A percentile compares a stretch with the other conserved stretches of the same genome.
Conservation (phyloP, 2,329 filamentous ascomycete species). For the Zymoseptoria ardabiliae region DNA sequence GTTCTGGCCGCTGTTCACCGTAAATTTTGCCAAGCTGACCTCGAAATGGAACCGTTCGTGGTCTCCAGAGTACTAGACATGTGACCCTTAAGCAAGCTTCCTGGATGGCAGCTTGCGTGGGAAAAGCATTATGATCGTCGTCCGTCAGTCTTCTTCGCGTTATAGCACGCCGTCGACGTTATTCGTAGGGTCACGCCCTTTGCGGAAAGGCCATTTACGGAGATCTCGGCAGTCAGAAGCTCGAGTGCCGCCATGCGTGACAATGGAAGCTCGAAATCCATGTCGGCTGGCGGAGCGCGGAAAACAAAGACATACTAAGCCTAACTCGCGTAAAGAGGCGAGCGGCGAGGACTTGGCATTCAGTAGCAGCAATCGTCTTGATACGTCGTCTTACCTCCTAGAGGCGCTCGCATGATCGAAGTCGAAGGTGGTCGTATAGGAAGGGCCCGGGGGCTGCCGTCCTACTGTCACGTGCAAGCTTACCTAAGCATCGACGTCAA, state of each 20-base stretch:
- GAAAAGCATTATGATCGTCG: neutral
- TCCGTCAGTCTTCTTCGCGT: neutral
- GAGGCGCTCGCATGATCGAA: neutral
- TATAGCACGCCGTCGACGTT: neutral
- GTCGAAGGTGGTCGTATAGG: neutral
- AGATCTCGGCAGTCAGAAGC: no score
- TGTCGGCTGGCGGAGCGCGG: no score
- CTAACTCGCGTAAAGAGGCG: no score
- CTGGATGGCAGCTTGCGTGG: neutral
- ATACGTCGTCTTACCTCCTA: no score
- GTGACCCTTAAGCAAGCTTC: neutral
- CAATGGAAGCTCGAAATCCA: no score
- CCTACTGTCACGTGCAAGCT: neutral
- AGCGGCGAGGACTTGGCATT: no score
- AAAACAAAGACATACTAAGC: no score
- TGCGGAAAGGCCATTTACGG: no score
- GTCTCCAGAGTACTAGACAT: constrained; percentile 46
- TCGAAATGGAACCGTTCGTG: constrained; percentile 56
- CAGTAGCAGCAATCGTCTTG: no score
- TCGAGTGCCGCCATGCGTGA: no score
- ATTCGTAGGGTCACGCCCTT: no score
- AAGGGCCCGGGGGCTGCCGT: no score
- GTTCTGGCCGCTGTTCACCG: constrained; percentile 54
- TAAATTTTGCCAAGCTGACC: constrained; percentile 60
- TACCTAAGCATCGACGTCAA: neutral